Evolutionary conservation across 177 flowering plant genomes (phyloP), one percentile per base, ranked within the genome.

Genomic region (Telopea speciosissima): DNA sequence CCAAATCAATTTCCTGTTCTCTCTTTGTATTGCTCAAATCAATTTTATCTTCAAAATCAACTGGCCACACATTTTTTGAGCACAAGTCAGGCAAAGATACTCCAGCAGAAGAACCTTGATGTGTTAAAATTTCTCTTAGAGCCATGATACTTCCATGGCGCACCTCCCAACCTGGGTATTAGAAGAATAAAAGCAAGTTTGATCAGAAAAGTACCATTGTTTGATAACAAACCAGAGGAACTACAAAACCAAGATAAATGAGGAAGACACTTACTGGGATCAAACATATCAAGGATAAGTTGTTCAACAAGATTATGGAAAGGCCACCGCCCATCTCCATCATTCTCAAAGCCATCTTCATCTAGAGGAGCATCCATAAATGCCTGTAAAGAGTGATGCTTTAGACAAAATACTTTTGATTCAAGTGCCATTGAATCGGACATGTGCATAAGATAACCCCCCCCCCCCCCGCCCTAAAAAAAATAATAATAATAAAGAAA

Each of bases 61-160:
- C 36, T 28, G 60, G 65, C 62, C 72, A 60, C 44, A 65, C 70
- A 67, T 74, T 77, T 75, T 79, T 81, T 7, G 75, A 79, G 76
- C 78, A 77, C 70, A 83, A 70, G 44, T 95, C 89, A 69, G 89
- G 81, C 75, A 77, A 65, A 71, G 79, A 69, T 26, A 90, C 87
- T 65, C 93, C 98, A 74, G 92, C 97, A 77, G 86, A 88, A 70
- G 85, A 86, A 74, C 97, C 99, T 79, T 93, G 98, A 80, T 87
- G 88, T 10, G 91, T 82, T 65, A 96, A 78, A 75, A 96, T 85
- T 82, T 96, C 99, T 79, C 99, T 93, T 68, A 96, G 74, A 67
- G 97, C 97, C 98, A 93, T 93, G 28, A 89, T 83, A 78, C 99
- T 87, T 68, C 99, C 99, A 80, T 96, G 99, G 24, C 99, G 97